Base-by-base conservation (phyloP, 441 rosid species). In the Euphorbia corollata region DNA sequence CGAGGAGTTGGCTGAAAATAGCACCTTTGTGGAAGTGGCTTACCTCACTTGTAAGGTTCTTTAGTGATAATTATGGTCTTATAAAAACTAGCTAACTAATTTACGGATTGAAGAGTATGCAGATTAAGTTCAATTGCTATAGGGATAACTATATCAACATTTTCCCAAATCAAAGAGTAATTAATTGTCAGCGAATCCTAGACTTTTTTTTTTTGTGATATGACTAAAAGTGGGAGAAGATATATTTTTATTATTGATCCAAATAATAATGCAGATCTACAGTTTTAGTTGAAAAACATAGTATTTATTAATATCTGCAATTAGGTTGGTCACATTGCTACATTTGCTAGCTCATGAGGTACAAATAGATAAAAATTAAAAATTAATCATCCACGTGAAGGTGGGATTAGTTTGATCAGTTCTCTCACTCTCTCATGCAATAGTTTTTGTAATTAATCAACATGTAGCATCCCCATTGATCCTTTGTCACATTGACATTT, bases 1-100 rank as follows among this genome's bases (percentile, higher is more conserved):
- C 55, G 96, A 89, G 80, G 89, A 89, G 71, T 72, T 89, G 83
- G 96, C 92, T 47, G 93, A 91, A 74, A 83, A 78, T 57, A 89
- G 97, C 53, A 74, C 96, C 73, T 93, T 89, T 61, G 51, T 87
- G 78, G 93, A 84, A 76, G 86, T 85, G 62, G 85, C 90, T 54
- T 85, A 80, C 74, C 85, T 87, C 67, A 67, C 86, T 53, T 65
- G 90, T 81, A 16, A 74, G 89, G 77, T 51, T 45, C 32, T 13
- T 30, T 9, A 34, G 8, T 11, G 13, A 10, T 57, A 23, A 8
- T 50, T 54, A 30, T 6, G 57, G 39, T 15, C 13, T 12, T 62
- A 54, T 19, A 11, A 51, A 66, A n/a, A 50, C n/a, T 13, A 22
- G 1, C 16, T 47, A 39, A 11, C 41, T 66, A n/a, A 50, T 27